A percentile compares a stretch with the other conserved stretches of the same genome.
Evolutionary conservation across 257 asterid genomes (phyloP).

Genomic region (Nicotiana obtusifolia): DNA sequence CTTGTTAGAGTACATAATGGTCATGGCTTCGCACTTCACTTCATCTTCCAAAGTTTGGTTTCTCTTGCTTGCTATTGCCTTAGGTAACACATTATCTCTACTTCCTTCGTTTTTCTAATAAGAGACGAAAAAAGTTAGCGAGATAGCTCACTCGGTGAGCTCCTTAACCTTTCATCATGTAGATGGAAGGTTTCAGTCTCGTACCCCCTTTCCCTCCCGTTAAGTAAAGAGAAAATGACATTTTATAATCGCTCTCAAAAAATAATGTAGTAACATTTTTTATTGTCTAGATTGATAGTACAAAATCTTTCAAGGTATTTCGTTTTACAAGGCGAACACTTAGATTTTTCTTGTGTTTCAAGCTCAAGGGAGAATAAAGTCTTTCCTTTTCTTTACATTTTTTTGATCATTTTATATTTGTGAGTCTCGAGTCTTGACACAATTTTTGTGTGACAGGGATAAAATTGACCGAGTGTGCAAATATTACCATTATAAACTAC

Average conservation of each 20-base stretch:
- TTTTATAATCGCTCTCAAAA: too few species aligned
- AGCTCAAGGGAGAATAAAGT: neutral
- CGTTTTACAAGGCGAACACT: neutral
- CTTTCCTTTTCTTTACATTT: neutral
- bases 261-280: too few species aligned
- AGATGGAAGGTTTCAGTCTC: neutral
- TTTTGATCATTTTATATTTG: neutral
- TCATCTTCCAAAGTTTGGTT: constrained; percentile 9
- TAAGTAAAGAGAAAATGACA: too few species aligned
- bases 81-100: constrained; percentile 27
- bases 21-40: constrained; percentile 29
- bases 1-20: neutral
- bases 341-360: neutral
- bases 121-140: neutral
- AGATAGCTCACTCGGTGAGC: neutral
- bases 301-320: neutral
- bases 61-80: constrained; percentile 25
- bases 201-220: neutral
- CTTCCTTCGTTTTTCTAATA: neutral
- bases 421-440: neutral
- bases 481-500: constrained; percentile 47
- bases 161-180: neutral
- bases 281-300: neutral
- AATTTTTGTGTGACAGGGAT: constrained; percentile 23
- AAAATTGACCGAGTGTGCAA: constrained; percentile 26